Conservation (phyloP, 1,284 basidiomycete species). For the Cryptococcus hybrid region DNA sequence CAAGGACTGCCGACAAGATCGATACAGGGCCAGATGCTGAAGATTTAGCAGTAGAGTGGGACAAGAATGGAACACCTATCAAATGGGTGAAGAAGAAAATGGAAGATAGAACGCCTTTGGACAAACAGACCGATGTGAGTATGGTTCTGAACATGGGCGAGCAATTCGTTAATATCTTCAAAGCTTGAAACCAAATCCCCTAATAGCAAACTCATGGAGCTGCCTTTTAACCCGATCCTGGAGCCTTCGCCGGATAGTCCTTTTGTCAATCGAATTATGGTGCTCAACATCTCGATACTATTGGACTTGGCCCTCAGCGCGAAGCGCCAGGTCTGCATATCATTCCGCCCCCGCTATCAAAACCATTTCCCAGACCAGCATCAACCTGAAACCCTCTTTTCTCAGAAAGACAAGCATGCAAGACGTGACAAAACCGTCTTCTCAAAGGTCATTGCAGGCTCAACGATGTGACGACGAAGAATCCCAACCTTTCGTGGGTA, state of each 20-base stretch:
- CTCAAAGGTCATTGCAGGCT: neutral
- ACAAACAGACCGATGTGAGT: conserved; percentile 2
- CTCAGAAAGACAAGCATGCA: conserved; percentile 1
- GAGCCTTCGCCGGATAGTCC: conserved; percentile 32
- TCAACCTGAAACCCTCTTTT: neutral
- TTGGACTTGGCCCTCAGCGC: conserved; percentile 11
- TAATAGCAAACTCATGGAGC: neutral
- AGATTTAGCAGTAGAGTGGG: conserved; percentile 47
- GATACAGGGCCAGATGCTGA: conserved; percentile 22
- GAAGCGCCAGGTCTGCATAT: neutral
- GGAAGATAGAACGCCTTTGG: conserved; percentile 3
- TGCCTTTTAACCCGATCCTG: conserved; percentile 29
- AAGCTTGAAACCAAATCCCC: neutral
- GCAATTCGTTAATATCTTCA: neutral
- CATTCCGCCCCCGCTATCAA: neutral
- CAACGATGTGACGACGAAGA: neutral
- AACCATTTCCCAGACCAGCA: neutral
- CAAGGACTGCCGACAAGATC: neutral
- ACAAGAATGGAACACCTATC: conserved; percentile 40
- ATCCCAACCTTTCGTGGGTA: neutral
- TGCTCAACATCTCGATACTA: conserved; percentile 5
- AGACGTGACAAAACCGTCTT: neutral
- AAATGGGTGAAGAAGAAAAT: conserved; percentile 36
- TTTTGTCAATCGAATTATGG: conserved; percentile 3
- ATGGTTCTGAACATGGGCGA: neutral